Evolutionary conservation across 176 grass and related monocot genomes (phyloP), one percentile per base, ranked within the genome.

Genomic region (Luzula sylvatica): DNA sequence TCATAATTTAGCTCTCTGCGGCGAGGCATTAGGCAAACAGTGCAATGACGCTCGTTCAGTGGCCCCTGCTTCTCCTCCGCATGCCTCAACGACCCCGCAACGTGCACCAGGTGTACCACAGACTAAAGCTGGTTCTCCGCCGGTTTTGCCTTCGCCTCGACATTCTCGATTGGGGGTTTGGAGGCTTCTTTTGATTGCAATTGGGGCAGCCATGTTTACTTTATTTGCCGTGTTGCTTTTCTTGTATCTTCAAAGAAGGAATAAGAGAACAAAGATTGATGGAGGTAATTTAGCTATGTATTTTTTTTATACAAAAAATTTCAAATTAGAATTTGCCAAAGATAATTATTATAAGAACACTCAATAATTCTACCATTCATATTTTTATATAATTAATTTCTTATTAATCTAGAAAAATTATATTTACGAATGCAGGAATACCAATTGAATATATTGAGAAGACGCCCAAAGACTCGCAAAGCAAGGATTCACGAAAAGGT

Each of bases 1-100:
- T 46, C 86, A 98, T 41, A 98, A 98, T 55, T 60, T 73, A 41
- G 68, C 25, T 25, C 68, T 98, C 42, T 98, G 92, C 19, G 92
- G 92, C 45, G 50, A 67, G 38, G 52, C 61, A 3, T 6, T 80
- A 28, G 28, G 44, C 39, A 58, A 61, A 38, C 54, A 27, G 9
- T 90, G 92, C 54, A 38, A 14, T 7, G 27, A 20, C 3, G 41
- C 13, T 0, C 12, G 7, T 45, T 13, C 53, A 5, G 1, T 52
- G 4, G 15, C 38, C 23, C 44, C 46, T 0, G 13, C 50, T 40
- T 42, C 50, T 24, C 23, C 62, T 22, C 44, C 63, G 12, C 16
- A 5, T 21, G 11, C 1, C 17, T 29, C 11, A 5, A 14, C 17
- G 20, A 32, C 47, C 8, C 15, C 24, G 1, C 15, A 11, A 43